Base-by-base conservation (phyloP, 2,329 filamentous ascomycete genomes). In the Raffaelea ambrosiae region DNA sequence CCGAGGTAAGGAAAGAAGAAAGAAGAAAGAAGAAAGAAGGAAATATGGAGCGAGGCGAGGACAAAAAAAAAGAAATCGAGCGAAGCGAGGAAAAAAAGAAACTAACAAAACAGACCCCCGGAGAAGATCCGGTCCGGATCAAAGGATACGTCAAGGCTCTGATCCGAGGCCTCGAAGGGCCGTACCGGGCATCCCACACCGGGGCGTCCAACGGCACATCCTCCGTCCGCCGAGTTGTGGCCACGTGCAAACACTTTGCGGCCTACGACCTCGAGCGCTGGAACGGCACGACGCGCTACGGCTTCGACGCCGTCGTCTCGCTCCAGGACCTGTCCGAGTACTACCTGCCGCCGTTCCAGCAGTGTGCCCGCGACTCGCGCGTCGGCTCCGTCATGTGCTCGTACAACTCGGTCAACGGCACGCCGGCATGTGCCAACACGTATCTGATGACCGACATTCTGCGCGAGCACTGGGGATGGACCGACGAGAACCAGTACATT, bases 271-370 rank as follows among this genome's bases (percentile, higher is more conserved):
- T 78, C 3, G 77, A 81, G 55, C 38, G 49, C 19, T 58, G 56
- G 56, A 50, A 53, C 36, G 54, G 57, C 10, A 46, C 52, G 1
- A 43, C 43, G n/a, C 53, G 60, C 2, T 55, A 70, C 21, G 63
- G 68, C 46, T 82, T 84, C 55, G 80, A 87, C 52, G 66, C 59
- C 14, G 31, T 69, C 2, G 54, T 62, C 3, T 53, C 56, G 10
- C 64, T 69, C 43, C 82, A 85, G 54, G 83, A 87, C 51, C 63
- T 86, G 4, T 70, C 74, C 0, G 82, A 85, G 55, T 86, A 85
- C 62, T 86, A 83, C 57, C 69, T 83, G 38, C 80, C 77, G 1
- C 73, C 80, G 0, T 86, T 86, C 64, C 68, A 82, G 56, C 72
- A 72, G 59, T 84, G 81, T 60, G 77, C 73, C 40, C 68, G 74